Evolutionary conservation across 106 monocot genomes (phyloP).

Genomic region (Dactylorhiza incarnata): DNA sequence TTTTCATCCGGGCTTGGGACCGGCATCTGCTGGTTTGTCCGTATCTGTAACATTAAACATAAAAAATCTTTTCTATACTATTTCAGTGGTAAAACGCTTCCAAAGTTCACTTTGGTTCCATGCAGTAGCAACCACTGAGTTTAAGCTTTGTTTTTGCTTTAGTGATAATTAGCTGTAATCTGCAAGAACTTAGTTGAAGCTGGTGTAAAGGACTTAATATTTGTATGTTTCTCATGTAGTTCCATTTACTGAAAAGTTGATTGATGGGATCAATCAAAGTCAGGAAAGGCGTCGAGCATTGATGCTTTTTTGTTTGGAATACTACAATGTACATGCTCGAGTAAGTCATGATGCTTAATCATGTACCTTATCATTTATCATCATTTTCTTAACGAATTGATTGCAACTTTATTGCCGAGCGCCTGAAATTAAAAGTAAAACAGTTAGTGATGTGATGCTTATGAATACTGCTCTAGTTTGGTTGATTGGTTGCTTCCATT

Average conservation of each 20-base stretch:
- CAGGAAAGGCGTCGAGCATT: conserved; percentile 67
- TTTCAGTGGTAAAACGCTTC: no score
- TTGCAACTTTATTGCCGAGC: not conserved
- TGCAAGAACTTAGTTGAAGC: not conserved
- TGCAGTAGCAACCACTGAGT: not conserved
- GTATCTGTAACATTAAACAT: no score
- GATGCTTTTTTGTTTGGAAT: conserved; percentile 79
- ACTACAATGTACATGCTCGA: conserved; percentile 49
- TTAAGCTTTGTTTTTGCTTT: not conserved
- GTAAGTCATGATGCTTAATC: conserved; percentile 35
- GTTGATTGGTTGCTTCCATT: not conserved
- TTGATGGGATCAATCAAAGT: conserved; percentile 89
- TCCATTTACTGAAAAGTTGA: conserved; percentile 61
- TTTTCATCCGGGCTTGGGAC: no score
- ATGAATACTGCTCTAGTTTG: not conserved
- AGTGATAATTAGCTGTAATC: not conserved
- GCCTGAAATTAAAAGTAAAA: not conserved
- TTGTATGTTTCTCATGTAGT: conserved; percentile 30
- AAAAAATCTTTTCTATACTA: no score
- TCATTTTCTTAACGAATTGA: not conserved
- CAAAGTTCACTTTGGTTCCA: no score
- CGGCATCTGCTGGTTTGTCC: no score
- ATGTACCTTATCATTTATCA: not conserved
- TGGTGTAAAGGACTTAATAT: not conserved
- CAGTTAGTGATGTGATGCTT: not conserved